Conservation (phyloP, 2,329 filamentous ascomycete genomes). For the Epichloe scottii region DNA sequence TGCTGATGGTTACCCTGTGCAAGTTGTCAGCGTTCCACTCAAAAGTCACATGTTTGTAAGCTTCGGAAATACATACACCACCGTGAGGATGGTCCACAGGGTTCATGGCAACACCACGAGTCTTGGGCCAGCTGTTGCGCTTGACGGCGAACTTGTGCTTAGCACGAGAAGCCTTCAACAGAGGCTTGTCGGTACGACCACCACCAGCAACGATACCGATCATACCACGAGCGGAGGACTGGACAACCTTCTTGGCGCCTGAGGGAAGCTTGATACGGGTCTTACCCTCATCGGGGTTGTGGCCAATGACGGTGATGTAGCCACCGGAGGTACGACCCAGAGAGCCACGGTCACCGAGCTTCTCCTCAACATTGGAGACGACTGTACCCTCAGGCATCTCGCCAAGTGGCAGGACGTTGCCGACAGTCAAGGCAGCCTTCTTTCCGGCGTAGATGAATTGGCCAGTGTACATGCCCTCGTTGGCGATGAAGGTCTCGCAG, state of each 20-base stretch:
- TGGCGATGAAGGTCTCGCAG: conserved; percentile 99
- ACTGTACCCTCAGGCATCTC: conserved; percentile 98
- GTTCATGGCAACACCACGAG: conserved; percentile 99
- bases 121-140: conserved; percentile 99
- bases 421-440: conserved; percentile 92
- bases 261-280: conserved; percentile 98
- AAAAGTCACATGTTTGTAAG: background rate
- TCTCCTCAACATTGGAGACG: conserved; percentile 98
- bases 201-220: conserved; percentile 98
- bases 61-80: conserved; percentile 48
- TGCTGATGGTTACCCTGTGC: conserved; percentile 96
- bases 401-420: conserved; percentile 90
- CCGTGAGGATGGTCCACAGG: conserved; percentile 98
- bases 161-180: conserved; percentile 97
- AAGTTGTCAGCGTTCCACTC: conserved; percentile 28
- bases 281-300: conserved; percentile 99
- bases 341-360: conserved; percentile 90
- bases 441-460: conserved; percentile 99
- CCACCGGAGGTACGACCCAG: conserved; percentile 96
- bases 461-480: conserved; percentile 99
- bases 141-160: conserved; percentile 99
- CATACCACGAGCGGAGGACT: conserved; percentile 89
- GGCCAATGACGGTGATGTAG: conserved; percentile 96
- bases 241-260: conserved; percentile 97
- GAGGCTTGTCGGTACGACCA: conserved; percentile 98